Conservation (phyloP, 257 asterid genomes). For the Nicotiana paniculata region DNA sequence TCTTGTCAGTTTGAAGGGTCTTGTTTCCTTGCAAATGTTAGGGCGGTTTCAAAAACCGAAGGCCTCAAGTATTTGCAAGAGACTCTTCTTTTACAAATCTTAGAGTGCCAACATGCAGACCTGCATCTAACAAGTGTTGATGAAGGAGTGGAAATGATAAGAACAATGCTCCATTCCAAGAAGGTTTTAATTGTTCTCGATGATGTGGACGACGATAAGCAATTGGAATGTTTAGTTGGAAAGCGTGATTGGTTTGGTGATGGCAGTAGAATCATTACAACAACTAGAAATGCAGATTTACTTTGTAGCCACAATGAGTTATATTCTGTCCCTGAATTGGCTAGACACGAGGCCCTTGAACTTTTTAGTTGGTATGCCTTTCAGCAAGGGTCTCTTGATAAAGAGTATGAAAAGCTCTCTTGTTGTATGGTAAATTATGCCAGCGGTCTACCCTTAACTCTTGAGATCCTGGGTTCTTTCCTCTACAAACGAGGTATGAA, state of each 20-base stretch:
- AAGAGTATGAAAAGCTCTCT: not conserved
- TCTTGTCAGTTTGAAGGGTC: not conserved
- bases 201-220: not conserved
- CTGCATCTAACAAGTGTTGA: not conserved
- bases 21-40: conserved; percentile 1
- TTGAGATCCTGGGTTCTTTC: conserved; percentile 4
- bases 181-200: conserved; percentile 4
- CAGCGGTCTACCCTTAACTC: conserved; percentile 5
- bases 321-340: not conserved
- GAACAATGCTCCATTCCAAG: not conserved
- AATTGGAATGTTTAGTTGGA: not conserved
- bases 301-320: not conserved
- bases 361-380: conserved; percentile 7
- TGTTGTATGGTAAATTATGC: not conserved
- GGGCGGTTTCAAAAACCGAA: not conserved
- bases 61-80: not conserved
- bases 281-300: not conserved
- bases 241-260: conserved; percentile 1
- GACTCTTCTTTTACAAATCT: not conserved
- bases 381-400: not conserved
- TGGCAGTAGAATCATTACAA: not conserved
- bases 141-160: not conserved
- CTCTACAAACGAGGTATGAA: not conserved
- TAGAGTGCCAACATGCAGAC: not conserved
- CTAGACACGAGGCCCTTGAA: not conserved